Evolutionary conservation across 2,329 filamentous ascomycete genomes (phyloP).

Genomic region (Arthrobotrys pseudoclavata): DNA sequence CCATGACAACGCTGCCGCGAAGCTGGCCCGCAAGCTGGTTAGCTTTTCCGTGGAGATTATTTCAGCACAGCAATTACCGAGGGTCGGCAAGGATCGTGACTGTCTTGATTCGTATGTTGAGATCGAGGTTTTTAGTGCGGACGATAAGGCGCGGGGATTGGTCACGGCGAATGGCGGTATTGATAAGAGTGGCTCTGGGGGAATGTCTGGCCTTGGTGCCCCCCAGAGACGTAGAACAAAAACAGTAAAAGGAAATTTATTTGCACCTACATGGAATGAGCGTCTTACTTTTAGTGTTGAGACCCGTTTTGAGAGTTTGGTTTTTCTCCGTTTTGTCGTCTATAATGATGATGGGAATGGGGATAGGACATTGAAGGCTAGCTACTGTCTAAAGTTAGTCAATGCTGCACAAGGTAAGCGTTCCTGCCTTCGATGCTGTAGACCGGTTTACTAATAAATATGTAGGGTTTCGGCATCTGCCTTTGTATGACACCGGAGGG

Average conservation of each 20-base stretch:
- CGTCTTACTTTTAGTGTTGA: conserved; percentile 84
- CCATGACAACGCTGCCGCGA: conserved; percentile 70
- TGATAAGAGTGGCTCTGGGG: conserved; percentile 74
- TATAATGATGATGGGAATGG: conserved; percentile 84
- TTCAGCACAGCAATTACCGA: conserved; percentile 93
- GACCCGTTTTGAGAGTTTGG: conserved; percentile 92
- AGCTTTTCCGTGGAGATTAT: conserved; percentile 89
- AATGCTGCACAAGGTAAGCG: conserved; percentile 79
- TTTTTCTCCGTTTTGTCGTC: conserved; percentile 93
- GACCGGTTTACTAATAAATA: conserved; percentile 3
- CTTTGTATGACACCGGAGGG: conserved; percentile 86
- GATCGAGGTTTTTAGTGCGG: conserved; percentile 92
- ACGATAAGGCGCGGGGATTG: conserved; percentile 85
- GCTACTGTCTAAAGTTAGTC: conserved; percentile 91
- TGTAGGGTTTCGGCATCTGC: conserved; percentile 84
- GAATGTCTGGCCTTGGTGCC: conserved; percentile 74
- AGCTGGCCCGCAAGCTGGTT: conserved; percentile 82
- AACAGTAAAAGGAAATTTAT: conserved; percentile 88
- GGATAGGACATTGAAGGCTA: conserved; percentile 79
- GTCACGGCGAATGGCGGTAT: conserved; percentile 76
- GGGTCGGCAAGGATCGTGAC: conserved; percentile 68
- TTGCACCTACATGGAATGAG: conserved; percentile 89
- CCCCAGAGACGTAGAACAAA: conserved; percentile 84
- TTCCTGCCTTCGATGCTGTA: neutral
- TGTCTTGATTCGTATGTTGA: conserved; percentile 95